Evolutionary conservation across 148 eudicot species (phyloP).

Genomic region (Fallopia convolvulus): DNA sequence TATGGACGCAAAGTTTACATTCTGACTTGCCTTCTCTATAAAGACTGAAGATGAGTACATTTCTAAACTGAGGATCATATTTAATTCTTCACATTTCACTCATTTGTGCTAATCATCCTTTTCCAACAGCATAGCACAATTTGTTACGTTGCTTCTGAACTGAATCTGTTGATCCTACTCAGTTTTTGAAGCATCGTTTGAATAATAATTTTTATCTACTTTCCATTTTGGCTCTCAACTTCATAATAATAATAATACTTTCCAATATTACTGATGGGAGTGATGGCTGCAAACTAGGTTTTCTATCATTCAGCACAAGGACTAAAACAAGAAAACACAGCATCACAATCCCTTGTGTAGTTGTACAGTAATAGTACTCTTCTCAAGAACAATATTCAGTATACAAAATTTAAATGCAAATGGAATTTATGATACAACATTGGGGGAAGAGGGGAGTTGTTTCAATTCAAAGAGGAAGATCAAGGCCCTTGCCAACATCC

Average conservation of each 20-base stretch:
- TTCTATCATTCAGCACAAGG: neutral
- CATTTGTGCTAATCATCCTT: neutral
- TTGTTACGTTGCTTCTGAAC: neutral
- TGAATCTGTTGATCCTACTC: neutral
- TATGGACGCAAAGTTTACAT: neutral
- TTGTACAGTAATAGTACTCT: neutral
- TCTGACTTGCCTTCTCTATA: neutral
- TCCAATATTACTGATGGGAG: neutral
- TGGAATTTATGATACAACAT: neutral
- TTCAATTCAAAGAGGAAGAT: slow-evolving; percentile 75
- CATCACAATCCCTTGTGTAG: neutral
- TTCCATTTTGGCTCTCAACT: too few relatives aligned
- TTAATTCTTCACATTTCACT: too few relatives aligned
- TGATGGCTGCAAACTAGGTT: neutral
- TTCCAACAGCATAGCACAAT: neutral
- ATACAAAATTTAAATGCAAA: neutral
- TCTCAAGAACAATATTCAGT: neutral
- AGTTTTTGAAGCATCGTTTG: too few relatives aligned
- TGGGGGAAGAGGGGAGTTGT: slow-evolving; percentile 5
- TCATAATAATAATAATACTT: too few relatives aligned
- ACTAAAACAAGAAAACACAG: neutral
- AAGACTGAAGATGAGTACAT: neutral
- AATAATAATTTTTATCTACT: too few relatives aligned
- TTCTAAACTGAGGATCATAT: neutral
- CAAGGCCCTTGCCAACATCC: slow-evolving; percentile 92